These are phyloP conservation scores for Spathaspora hagerdaliae DNA, from an alignment of 805 yeast species.

Conservation along the genomic window DNA sequence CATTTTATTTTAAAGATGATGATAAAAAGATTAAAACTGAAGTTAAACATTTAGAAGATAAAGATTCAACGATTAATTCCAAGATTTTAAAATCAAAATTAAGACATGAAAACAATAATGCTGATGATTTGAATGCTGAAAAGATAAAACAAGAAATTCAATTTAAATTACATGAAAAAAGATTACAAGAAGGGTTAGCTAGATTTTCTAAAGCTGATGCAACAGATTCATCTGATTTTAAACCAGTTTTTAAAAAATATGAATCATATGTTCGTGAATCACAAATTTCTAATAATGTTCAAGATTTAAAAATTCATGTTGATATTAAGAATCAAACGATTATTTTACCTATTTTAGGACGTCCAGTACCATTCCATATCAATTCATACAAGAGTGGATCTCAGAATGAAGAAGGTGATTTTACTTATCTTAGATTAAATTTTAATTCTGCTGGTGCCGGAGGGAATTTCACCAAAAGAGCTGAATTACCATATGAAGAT, in stretches of 20 bases:
- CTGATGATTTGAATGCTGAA: slow-evolving; percentile 70
- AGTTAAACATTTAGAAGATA: slow-evolving; percentile 19
- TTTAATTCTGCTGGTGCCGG: slow-evolving; percentile 91
- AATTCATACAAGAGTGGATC: slow-evolving; percentile 92
- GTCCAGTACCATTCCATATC: slow-evolving; percentile 97
- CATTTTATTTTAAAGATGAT: slow-evolving; percentile 74
- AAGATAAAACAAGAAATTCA: slow-evolving; percentile 81
- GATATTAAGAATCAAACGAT: slow-evolving; percentile 87
- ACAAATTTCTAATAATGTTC: slow-evolving; percentile 80
- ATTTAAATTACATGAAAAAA: slow-evolving; percentile 72
- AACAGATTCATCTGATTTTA: slow-evolving; percentile 54
- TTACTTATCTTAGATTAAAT: slow-evolving; percentile 82
- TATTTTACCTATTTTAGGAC: slow-evolving; percentile 84
- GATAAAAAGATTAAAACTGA: slow-evolving; percentile 30
- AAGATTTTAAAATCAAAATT: slow-evolving; percentile 74
- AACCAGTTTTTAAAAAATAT: slow-evolving; percentile 81
- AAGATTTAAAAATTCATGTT: slow-evolving; percentile 81
- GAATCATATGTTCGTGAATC: slow-evolving; percentile 93
- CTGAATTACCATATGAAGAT: slow-evolving; percentile 88
- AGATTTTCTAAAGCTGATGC: slow-evolving; percentile 80
- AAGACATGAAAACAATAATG: slow-evolving; percentile 68
- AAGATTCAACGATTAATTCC: slow-evolving; percentile 35
- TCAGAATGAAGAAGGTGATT: slow-evolving; percentile 94
- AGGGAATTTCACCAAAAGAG: slow-evolving; percentile 62
- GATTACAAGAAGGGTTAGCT: slow-evolving; percentile 82